These are phyloP conservation scores for Vitis rupestris DNA, from an alignment of 164 flowering plant genomes.

Conservation along the genomic window DNA sequence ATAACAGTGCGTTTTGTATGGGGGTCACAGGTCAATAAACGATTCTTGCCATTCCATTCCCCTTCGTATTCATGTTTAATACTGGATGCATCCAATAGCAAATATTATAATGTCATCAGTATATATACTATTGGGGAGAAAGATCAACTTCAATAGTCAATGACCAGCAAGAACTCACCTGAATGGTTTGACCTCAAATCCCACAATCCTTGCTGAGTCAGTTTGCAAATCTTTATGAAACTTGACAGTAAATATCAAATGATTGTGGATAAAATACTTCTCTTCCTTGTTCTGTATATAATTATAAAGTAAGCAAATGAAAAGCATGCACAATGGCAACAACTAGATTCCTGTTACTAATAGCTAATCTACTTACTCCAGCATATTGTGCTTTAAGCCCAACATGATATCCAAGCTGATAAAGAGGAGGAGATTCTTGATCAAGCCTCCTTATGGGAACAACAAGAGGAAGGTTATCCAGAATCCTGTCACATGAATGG, in stretches of 20 bases:
- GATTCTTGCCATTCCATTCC: slow-evolving; percentile 33
- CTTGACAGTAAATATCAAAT: slow-evolving; percentile 77
- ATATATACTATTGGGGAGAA: not conserved
- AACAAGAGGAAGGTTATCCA: slow-evolving; percentile 93
- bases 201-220: slow-evolving; percentile 87
- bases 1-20: slow-evolving; percentile 47
- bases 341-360: not conserved
- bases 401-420: slow-evolving; percentile 80
- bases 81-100: slow-evolving; percentile 21
- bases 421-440: slow-evolving; percentile 56
- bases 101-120: not conserved
- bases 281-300: slow-evolving; percentile 73
- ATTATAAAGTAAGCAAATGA: not conserved
- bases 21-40: slow-evolving; percentile 60
- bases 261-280: slow-evolving; percentile 84
- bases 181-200: slow-evolving; percentile 95
- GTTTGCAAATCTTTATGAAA: slow-evolving; percentile 70
- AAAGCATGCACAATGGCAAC: not conserved
- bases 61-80: slow-evolving; percentile 50
- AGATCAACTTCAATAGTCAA: not conserved
- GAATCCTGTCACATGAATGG: slow-evolving; percentile 54
- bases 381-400: slow-evolving; percentile 78
- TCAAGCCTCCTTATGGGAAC: slow-evolving; percentile 64
- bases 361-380: slow-evolving; percentile 45
- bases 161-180: slow-evolving; percentile 46